Evolutionary conservation across 352 stramenopile species (phyloP).

Genomic region (Globisporangium mamillatum): DNA sequence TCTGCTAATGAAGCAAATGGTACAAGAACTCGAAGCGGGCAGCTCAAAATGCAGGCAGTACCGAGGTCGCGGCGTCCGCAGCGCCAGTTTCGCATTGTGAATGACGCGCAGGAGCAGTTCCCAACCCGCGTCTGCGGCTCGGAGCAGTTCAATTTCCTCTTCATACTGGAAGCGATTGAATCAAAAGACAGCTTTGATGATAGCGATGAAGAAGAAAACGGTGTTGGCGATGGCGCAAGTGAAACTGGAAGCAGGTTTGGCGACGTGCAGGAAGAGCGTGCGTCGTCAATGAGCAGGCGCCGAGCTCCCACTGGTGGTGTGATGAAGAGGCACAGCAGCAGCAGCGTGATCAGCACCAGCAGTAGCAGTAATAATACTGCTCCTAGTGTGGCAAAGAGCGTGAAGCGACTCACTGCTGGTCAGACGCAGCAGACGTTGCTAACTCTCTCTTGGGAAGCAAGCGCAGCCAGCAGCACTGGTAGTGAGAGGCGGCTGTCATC

Average conservation of each 20-base stretch:
- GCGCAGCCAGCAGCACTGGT: neutral
- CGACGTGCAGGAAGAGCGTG: conserved; percentile 6
- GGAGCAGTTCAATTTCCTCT: conserved; percentile 71
- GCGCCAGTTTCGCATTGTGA: conserved; percentile 34
- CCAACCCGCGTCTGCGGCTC: conserved; percentile 46
- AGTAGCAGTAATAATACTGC: neutral
- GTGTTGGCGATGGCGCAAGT: neutral
- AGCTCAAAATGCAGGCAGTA: neutral
- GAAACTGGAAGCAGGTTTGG: neutral
- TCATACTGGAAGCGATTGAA: conserved; percentile 36
- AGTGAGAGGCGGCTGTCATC: conserved; percentile 9
- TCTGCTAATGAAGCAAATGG: neutral
- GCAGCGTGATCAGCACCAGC: conserved; percentile 4
- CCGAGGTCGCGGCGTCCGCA: neutral
- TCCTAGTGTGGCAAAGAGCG: neutral
- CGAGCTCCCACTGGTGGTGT: neutral
- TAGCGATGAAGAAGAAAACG: neutral
- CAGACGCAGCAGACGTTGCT: conserved; percentile 50
- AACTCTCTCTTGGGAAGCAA: conserved; percentile 57
- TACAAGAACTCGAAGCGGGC: conserved; percentile 1
- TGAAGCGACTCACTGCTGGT: neutral
- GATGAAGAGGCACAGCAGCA: conserved; percentile 19
- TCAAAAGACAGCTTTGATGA: conserved; percentile 10
- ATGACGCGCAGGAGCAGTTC: conserved; percentile 44
- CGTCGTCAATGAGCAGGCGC: conserved; percentile 10